Evolutionary conservation across 768 basidiomycete genomes (phyloP).

Genomic region (Wakefieldia striispora): DNA sequence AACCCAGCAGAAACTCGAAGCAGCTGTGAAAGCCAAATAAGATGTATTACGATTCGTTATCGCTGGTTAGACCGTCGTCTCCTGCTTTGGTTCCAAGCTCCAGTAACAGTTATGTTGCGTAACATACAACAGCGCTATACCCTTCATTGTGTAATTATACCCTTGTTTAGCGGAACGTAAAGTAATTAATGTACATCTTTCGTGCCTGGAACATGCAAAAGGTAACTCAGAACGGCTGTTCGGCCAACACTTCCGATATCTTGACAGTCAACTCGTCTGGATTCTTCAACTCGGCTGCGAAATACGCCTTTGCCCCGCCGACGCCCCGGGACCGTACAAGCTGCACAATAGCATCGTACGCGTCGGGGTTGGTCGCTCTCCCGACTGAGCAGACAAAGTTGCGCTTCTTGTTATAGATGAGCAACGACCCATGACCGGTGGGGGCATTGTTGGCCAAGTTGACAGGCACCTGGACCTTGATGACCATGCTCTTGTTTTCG

Average conservation of each 20-base stretch:
- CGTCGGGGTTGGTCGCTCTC: constrained; percentile 31
- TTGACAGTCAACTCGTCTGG: constrained; percentile 50
- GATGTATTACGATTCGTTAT: neutral
- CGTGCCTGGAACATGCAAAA: neutral
- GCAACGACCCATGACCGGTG: constrained; percentile 26
- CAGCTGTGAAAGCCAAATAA: neutral
- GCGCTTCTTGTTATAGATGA: constrained; percentile 53
- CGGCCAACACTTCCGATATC: constrained; percentile 49
- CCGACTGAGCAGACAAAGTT: constrained; percentile 48
- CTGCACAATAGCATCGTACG: constrained; percentile 42
- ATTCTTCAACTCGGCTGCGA: constrained; percentile 49
- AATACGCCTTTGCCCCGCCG: constrained; percentile 49
- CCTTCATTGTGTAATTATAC: neutral
- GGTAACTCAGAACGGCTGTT: constrained; percentile 47
- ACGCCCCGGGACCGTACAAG: constrained; percentile 43
- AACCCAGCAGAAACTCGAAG: constrained; percentile 35
- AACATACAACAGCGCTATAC: neutral
- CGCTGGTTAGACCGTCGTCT: neutral
- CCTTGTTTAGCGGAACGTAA: neutral
- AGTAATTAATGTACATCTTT: neutral
- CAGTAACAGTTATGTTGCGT: neutral
- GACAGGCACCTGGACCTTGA: constrained; percentile 55
- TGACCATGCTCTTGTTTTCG: constrained; percentile 41
- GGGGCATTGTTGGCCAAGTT: constrained; percentile 4
- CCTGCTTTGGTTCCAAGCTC: neutral